phyloP scores from a whole-genome alignment of 164 flowering plant genomes.

The Malania oleifera region DNA sequence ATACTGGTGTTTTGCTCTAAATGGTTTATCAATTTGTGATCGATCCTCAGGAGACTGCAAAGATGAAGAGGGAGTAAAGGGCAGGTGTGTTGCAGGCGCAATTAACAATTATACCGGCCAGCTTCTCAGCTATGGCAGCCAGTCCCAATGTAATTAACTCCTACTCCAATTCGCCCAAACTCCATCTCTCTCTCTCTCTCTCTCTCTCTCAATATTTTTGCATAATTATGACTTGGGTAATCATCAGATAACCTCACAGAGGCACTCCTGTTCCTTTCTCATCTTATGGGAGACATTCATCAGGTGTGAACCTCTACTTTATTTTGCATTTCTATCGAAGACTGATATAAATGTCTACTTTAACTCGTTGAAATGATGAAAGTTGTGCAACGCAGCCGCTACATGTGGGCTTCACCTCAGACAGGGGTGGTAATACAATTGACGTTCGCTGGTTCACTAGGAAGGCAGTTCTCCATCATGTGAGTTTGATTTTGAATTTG shows the following conservation, averaged over 20 bases:
- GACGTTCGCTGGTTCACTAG: constrained; percentile 80
- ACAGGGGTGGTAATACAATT: constrained; percentile 77
- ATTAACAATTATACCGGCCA: constrained; percentile 77
- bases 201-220: not conserved
- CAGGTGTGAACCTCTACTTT: constrained; percentile 39
- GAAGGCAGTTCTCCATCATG: constrained; percentile 82
- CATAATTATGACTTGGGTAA: not conserved
- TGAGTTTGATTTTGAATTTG: constrained; percentile 25
- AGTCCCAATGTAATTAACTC: not conserved
- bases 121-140: constrained; percentile 49
- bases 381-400: constrained; percentile 53
- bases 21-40: not conserved
- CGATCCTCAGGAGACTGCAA: constrained; percentile 73
- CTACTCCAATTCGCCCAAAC: not conserved
- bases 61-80: constrained; percentile 61
- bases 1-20: not conserved
- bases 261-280: constrained; percentile 86
- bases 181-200: not conserved
- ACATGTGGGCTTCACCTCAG: constrained; percentile 76
- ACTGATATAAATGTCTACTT: not conserved
- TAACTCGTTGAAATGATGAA: not conserved
- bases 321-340: not conserved
- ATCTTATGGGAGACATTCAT: constrained; percentile 80
- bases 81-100: constrained; percentile 79
- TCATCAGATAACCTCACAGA: constrained; percentile 80